Percentiles rank a stretch among this genome's conserved stretches.
phyloP scores from a whole-genome alignment of 352 stramenopile species.

The Pythium periplocum region DNA sequence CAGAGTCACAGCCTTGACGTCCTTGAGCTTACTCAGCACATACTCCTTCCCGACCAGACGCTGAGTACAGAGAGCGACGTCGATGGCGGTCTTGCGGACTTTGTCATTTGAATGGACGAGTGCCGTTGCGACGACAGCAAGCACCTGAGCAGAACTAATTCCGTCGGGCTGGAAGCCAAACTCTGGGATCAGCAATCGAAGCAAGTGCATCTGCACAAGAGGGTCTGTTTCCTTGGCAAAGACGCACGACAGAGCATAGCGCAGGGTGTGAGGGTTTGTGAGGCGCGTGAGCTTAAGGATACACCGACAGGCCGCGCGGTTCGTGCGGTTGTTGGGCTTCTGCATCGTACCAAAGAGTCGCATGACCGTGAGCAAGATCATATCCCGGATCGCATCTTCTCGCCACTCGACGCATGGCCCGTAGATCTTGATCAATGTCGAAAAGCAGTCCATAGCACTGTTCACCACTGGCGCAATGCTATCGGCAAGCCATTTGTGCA shows the following conservation, averaged over 20 bases:
- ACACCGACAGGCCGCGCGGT: slow-evolving; percentile 64
- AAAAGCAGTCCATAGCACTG: slow-evolving; percentile 57
- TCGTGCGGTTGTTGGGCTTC: slow-evolving; percentile 72
- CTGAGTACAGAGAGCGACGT: slow-evolving; percentile 76
- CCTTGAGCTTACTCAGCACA: slow-evolving; percentile 63
- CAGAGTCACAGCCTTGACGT: slow-evolving; percentile 68
- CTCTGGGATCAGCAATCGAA: slow-evolving; percentile 66
- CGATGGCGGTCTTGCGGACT: slow-evolving; percentile 61
- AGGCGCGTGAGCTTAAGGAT: slow-evolving; percentile 73
- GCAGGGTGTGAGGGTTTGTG: slow-evolving; percentile 55
- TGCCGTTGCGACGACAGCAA: slow-evolving; percentile 37
- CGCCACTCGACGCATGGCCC: slow-evolving; percentile 72
- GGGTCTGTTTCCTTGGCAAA: slow-evolving; percentile 63
- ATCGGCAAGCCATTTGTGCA: slow-evolving; percentile 56
- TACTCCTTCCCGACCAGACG: slow-evolving; percentile 65
- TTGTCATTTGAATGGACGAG: slow-evolving; percentile 65
- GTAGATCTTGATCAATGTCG: slow-evolving; percentile 71
- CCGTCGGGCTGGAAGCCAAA: slow-evolving; percentile 73
- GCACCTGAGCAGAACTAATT: slow-evolving; percentile 48
- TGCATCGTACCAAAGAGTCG: slow-evolving; percentile 65
- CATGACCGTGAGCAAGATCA: slow-evolving; percentile 60
- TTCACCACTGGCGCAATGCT: slow-evolving; percentile 75
- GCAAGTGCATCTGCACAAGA: slow-evolving; percentile 79
- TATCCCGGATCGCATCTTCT: slow-evolving; percentile 46
- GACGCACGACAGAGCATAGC: slow-evolving; percentile 67